Evolutionary conservation across 108 stramenopile species (phyloP).

Genomic region (Skeletonema grethae): DNA sequence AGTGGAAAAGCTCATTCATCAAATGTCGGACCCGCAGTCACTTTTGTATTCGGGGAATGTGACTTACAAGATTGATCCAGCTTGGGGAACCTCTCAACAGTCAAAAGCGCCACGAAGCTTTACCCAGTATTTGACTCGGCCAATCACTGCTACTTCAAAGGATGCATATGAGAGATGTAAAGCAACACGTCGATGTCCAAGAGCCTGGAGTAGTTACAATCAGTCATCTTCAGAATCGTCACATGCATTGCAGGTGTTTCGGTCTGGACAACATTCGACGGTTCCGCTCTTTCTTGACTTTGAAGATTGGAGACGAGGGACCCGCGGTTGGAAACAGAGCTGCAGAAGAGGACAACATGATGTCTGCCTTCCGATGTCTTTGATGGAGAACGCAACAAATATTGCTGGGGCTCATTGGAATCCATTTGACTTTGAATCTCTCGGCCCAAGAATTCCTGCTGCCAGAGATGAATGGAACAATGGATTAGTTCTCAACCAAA

Average conservation of each 20-base stretch:
- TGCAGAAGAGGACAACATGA: slow-evolving; percentile 12
- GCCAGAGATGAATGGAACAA: slow-evolving; percentile 41
- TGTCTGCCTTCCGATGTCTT: slow-evolving; percentile 26
- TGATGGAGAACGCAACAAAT: slow-evolving; percentile 1
- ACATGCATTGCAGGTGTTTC: slow-evolving; percentile 57
- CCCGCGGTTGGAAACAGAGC: slow-evolving; percentile 25
- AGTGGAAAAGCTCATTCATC: slow-evolving; percentile 44
- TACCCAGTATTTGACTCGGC: slow-evolving; percentile 34
- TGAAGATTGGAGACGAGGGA: slow-evolving; percentile 65
- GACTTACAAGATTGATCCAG: slow-evolving; percentile 61
- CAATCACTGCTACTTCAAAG: slow-evolving; percentile 32
- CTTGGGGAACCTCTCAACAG: slow-evolving; percentile 69
- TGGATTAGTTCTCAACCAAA: slow-evolving; percentile 53
- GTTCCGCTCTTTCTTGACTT: slow-evolving; percentile 55
- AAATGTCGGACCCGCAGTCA: slow-evolving; percentile 57
- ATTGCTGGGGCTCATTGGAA: slow-evolving; percentile 54
- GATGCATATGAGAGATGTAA: slow-evolving; percentile 78
- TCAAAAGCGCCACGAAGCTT: slow-evolving; percentile 30
- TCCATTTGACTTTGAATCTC: slow-evolving; percentile 45
- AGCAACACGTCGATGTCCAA: slow-evolving; percentile 72
- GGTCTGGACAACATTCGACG: slow-evolving; percentile 41
- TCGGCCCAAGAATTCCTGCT: slow-evolving; percentile 47
- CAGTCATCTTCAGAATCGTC: slow-evolving; percentile 30
- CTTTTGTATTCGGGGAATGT: slow-evolving; percentile 73
- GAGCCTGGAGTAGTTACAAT: slow-evolving; percentile 63